Evolutionary conservation across 306 rosid species (phyloP).

Genomic region (Medicago ruthenica): DNA sequence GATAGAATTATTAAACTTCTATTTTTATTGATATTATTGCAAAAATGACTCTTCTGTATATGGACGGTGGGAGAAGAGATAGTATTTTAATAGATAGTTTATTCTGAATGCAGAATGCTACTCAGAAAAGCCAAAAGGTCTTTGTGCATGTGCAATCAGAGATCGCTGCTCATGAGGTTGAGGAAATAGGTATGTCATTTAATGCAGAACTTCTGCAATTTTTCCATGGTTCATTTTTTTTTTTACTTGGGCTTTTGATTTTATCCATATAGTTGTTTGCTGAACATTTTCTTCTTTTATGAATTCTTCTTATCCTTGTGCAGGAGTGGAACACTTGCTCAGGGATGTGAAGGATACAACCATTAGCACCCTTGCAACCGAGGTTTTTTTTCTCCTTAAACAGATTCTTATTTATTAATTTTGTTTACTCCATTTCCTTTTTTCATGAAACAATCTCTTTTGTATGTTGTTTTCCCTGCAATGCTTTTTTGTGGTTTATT

Average conservation of each 20-base stretch:
- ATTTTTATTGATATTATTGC: background rate
- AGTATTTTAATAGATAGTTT: constrained; percentile 41
- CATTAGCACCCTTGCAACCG: constrained; percentile 87
- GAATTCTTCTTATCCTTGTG: constrained; percentile 38
- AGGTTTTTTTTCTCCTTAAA: constrained; percentile 50
- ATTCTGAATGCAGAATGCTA: constrained; percentile 70
- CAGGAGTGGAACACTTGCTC: constrained; percentile 91
- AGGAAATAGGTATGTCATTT: constrained; percentile 79
- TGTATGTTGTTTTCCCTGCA: background rate
- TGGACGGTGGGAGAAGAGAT: constrained; percentile 27
- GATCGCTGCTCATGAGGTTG: constrained; percentile 93
- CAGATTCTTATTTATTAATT: constrained; percentile 7
- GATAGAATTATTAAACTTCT: background rate
- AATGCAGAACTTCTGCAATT: constrained; percentile 19
- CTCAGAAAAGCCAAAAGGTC: constrained; percentile 90
- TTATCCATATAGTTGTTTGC: constrained; percentile 9
- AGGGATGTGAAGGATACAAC: constrained; percentile 67
- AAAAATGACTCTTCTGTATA: background rate
- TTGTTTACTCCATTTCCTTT: background rate
- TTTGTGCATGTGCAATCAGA: constrained; percentile 87
- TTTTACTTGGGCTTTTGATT: background rate
- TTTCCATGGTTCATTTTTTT: background rate
- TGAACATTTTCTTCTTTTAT: background rate
- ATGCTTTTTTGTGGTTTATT: constrained; percentile 25
- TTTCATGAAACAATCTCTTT: background rate